Evolutionary conservation across 441 rosid genomes (phyloP), one percentile per base, ranked within the genome.

Genomic region (Populus hybrid): DNA sequence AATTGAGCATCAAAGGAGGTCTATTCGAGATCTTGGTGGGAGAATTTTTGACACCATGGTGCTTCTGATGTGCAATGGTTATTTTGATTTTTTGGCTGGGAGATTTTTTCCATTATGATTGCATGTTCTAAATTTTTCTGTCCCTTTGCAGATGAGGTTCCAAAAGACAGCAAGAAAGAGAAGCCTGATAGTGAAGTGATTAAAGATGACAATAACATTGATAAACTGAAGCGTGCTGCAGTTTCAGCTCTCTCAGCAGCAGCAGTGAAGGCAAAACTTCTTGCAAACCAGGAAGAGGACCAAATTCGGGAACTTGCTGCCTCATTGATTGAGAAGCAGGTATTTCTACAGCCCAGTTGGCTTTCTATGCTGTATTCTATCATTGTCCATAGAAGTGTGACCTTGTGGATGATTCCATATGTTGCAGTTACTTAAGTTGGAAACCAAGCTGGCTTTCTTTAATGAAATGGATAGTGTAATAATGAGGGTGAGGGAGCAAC

Each of bases 211-310:
- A 80, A 70, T 71, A 69, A 67, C 79, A 77, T 89, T 23, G 87
- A 90, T 83, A 94, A 85, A 84, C 36, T 96, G 79, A 94, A 91
- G 89, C 85, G 84, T 24, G 91, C 98, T 59, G 97, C 96, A 46
- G 84, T 86, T 82, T 83, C 97, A 73, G 89, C 98, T 75, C 84
- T 96, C 72, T 86, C 98, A 74, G 98, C 99, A 12, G 98, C 99
- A 87, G 92, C 99, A 69, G 98, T 96, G 65, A 94, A 92, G 87
- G 98, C 99, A 77, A 90, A 91, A 82, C 76, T 88, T 86, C 92
- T 94, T 16, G 99, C 92, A 67, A 84, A 88, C 74, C 89, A 84
- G 86, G 98, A 96, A 88, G 98, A 92, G 87, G 96, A 92, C 75
- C 92, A 87, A 81, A 96, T 96, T 80, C 88, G 85, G 79, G 90